These are phyloP conservation scores for Lipomyces sp. DNA, from an alignment of 805 yeast species.

Conservation along the genomic window DNA sequence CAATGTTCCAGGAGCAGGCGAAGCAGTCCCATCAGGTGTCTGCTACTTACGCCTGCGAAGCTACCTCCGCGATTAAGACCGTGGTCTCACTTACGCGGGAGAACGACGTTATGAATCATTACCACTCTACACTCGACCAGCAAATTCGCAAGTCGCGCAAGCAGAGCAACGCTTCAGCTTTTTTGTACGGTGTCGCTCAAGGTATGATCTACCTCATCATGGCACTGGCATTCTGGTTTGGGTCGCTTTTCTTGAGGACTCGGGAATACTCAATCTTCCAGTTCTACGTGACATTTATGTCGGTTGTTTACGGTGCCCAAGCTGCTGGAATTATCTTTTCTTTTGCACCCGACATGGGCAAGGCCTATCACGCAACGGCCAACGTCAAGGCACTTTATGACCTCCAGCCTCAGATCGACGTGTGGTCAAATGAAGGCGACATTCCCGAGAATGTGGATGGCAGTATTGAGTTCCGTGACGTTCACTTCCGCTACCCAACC, in stretches of 20 bases:
- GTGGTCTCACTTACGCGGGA: slow-evolving; percentile 52
- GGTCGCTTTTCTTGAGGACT: slow-evolving; percentile 46
- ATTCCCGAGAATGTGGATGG: slow-evolving; percentile 49
- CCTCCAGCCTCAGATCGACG: slow-evolving; percentile 47
- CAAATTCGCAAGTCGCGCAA: slow-evolving; percentile 24
- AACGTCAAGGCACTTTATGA: slow-evolving; percentile 46
- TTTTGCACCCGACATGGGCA: slow-evolving; percentile 53
- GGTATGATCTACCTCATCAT: slow-evolving; percentile 50
- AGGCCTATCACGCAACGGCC: slow-evolving; percentile 49
- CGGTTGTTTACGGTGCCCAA: slow-evolving; percentile 51
- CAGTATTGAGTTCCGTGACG: slow-evolving; percentile 54
- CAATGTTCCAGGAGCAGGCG: slow-evolving; percentile 47
- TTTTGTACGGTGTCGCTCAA: slow-evolving; percentile 49
- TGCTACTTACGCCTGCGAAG: slow-evolving; percentile 51
- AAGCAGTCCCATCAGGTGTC: slow-evolving; percentile 48
- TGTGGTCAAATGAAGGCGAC: slow-evolving; percentile 44
- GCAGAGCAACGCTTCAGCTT: slow-evolving; percentile 39
- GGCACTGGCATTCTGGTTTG: slow-evolving; percentile 54
- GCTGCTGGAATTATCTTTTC: slow-evolving; percentile 52
- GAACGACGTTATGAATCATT: slow-evolving; percentile 45
- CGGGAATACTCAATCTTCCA: slow-evolving; percentile 44
- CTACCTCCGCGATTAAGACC: slow-evolving; percentile 50
- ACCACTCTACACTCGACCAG: slow-evolving; percentile 35
- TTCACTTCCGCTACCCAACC: slow-evolving; percentile 44
- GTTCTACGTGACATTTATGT: slow-evolving; percentile 50